These are phyloP conservation scores for Rhynchosporium graminicola DNA, from an alignment of 2,329 filamentous ascomycete species.

Conservation along the genomic window DNA sequence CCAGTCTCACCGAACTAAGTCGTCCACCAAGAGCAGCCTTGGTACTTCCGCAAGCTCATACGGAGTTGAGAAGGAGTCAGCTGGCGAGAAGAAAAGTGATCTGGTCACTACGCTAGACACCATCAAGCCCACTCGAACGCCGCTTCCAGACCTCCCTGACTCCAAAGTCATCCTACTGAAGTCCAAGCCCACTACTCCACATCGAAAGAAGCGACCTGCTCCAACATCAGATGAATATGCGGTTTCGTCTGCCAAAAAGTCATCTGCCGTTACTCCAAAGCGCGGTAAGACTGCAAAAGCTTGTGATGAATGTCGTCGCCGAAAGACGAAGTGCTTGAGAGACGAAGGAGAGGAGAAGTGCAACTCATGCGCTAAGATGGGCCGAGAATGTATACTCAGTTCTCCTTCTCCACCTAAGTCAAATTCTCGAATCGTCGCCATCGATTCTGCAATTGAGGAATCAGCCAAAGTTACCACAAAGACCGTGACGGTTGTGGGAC, in stretches of 20 bases:
- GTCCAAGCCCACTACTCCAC: neutral
- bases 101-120: neutral
- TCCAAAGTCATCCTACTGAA: neutral
- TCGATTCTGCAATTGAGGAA: neutral
- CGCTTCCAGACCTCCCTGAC: neutral
- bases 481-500: too few relatives aligned
- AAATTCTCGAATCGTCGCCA: neutral
- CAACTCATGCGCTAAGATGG: neutral
- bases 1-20: neutral
- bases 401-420: neutral
- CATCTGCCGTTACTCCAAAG: neutral
- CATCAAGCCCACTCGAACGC: neutral
- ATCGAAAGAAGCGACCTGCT: neutral
- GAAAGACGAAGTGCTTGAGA: constrained; percentile 9
- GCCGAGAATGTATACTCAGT: constrained; percentile 4
- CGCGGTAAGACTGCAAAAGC: constrained; percentile 4
- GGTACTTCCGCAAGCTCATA: neutral
- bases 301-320: constrained; percentile 8
- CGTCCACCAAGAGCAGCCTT: neutral
- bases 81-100: neutral
- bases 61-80: neutral
- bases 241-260: neutral
- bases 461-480: neutral
- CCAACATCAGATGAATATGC: neutral
- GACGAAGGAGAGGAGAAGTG: neutral